Percentiles rank a stretch among this genome's conserved stretches.
Conservation (phyloP, 805 yeast species). For the Candida montana region DNA sequence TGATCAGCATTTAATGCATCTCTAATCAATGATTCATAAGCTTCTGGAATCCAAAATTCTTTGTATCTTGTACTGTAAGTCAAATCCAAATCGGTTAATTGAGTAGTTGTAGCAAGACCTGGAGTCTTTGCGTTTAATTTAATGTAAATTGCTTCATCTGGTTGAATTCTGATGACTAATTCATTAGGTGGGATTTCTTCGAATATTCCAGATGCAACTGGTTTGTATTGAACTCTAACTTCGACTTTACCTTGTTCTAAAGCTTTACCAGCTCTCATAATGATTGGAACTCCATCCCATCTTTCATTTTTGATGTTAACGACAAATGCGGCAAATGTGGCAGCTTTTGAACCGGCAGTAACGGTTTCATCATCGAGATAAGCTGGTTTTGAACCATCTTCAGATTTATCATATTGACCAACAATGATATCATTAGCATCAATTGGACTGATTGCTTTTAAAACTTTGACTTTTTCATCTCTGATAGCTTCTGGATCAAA, state of each 20-base stretch:
- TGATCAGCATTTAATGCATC: constrained; percentile 91
- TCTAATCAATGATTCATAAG: constrained; percentile 91
- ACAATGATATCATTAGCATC: constrained; percentile 60
- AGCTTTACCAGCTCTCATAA: constrained; percentile 97
- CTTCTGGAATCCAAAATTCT: constrained; percentile 94
- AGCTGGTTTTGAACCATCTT: constrained; percentile 85
- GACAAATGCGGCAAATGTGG: constrained; percentile 85
- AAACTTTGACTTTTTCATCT: constrained; percentile 92
- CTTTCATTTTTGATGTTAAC: constrained; percentile 83
- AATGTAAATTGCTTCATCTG: constrained; percentile 88
- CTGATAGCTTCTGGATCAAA: constrained; percentile 89
- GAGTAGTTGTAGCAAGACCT: constrained; percentile 77
- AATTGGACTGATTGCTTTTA: constrained; percentile 73
- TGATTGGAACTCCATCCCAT: constrained; percentile 97
- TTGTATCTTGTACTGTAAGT: constrained; percentile 78
- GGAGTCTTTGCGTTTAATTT: constrained; percentile 93
- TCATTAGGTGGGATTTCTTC: constrained; percentile 82
- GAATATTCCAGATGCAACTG: constrained; percentile 79
- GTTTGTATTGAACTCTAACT: constrained; percentile 86
- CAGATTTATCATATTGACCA: constrained; percentile 84
- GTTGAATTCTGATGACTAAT: constrained; percentile 90
- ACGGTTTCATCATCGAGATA: constrained; percentile 93
- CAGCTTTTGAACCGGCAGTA: constrained; percentile 72
- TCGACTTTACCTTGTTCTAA: constrained; percentile 92
- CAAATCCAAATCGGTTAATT: constrained; percentile 85